phyloP scores from a whole-genome alignment of 2,329 filamentous ascomycete species.

The Ophiostoma novo-ulmi region DNA sequence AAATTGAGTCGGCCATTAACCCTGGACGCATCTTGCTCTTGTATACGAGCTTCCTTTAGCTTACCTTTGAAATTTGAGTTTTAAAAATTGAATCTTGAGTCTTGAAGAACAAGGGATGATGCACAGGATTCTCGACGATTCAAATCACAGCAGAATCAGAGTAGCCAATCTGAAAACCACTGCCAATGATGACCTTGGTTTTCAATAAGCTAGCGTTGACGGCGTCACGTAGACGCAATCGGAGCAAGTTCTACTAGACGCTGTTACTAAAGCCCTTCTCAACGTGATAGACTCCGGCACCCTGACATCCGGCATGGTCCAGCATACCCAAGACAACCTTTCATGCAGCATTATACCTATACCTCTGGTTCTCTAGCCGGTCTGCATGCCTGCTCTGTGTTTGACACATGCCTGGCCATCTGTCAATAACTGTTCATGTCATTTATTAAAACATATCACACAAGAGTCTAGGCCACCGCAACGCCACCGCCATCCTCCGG shows the following conservation, averaged over 20 bases:
- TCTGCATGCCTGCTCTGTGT: too few species aligned
- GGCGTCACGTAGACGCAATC: not conserved
- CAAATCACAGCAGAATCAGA: not conserved
- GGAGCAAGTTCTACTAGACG: not conserved
- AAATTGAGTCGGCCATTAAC: not conserved
- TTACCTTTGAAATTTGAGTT: too few species aligned
- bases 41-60: too few species aligned
- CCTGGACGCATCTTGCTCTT: not conserved
- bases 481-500: slow-evolving; percentile 1
- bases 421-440: not conserved
- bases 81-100: too few species aligned
- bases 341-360: not conserved
- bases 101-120: not conserved
- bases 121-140: not conserved
- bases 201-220: not conserved
- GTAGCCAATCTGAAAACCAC: not conserved
- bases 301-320: not conserved
- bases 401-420: not conserved
- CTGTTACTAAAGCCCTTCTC: not conserved
- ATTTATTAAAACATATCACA: not conserved
- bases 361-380: not conserved
- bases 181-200: too few species aligned
- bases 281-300: not conserved
- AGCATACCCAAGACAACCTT: not conserved
- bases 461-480: not conserved